Evolutionary conservation across 768 basidiomycete species (phyloP).

Genomic region (Phanerochaete sordida): DNA sequence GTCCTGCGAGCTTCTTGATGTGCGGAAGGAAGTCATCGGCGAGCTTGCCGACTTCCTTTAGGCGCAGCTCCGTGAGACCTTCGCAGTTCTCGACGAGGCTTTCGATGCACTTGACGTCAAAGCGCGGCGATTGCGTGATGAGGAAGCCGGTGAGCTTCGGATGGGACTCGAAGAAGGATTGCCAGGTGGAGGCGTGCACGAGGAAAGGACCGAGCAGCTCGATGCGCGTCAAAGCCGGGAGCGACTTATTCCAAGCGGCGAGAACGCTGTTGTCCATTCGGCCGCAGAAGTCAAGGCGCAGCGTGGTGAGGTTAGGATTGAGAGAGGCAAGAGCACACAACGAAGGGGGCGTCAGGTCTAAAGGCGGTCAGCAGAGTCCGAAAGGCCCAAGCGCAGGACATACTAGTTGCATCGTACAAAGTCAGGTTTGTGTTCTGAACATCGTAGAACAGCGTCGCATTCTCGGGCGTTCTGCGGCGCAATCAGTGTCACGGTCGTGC

Average conservation of each 20-base stretch:
- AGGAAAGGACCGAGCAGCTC: conserved; percentile 89
- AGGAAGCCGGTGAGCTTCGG: conserved; percentile 67
- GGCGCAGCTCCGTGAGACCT: conserved; percentile 65
- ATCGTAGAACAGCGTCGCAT: conserved; percentile 83
- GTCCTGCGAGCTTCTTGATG: conserved; percentile 42
- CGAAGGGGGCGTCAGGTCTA: conserved; percentile 68
- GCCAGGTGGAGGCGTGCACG: conserved; percentile 72
- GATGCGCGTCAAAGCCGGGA: conserved; percentile 66
- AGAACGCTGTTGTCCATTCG: conserved; percentile 66
- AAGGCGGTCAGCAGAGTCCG: not conserved
- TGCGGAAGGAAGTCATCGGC: conserved; percentile 58
- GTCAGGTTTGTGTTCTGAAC: conserved; percentile 60
- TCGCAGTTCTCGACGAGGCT: conserved; percentile 51
- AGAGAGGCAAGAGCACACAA: conserved; percentile 70
- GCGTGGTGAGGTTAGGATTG: conserved; percentile 77
- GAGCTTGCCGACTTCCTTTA: conserved; percentile 76
- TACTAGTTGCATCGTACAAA: conserved; percentile 90
- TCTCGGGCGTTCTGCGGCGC: conserved; percentile 62
- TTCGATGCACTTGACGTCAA: conserved; percentile 65
- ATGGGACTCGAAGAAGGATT: conserved; percentile 63
- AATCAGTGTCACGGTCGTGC: conserved; percentile 4
- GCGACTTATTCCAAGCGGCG: conserved; percentile 51
- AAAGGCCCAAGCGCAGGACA: conserved; percentile 30
- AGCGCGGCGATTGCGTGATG: conserved; percentile 83
- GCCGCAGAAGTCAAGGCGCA: conserved; percentile 87